A percentile compares a stretch with the other conserved stretches of the same genome.
phyloP scores from a whole-genome alignment of 257 asterid genomes.

The Ophiorrhiza pumila region DNA sequence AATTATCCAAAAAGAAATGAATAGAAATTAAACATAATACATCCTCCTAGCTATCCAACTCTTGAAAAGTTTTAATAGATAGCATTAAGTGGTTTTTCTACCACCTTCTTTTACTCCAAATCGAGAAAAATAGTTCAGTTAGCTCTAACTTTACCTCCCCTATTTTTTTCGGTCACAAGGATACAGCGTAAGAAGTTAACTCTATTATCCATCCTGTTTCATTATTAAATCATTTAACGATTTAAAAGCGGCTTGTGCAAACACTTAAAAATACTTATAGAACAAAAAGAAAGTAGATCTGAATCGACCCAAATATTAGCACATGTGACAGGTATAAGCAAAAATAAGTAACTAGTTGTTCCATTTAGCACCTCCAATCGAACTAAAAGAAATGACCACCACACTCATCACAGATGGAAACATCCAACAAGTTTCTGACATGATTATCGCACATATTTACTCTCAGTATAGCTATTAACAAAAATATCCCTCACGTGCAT shows the following conservation, averaged over 20 bases:
- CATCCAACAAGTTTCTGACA: neutral
- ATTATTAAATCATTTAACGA: neutral
- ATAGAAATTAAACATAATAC: neutral
- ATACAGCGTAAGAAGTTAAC: neutral
- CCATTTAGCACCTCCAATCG: neutral
- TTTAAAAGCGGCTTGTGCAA: neutral
- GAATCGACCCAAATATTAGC: neutral
- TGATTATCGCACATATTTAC: neutral
- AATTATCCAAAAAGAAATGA: neutral
- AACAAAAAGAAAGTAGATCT: neutral
- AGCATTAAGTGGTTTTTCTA: neutral
- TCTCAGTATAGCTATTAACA: neutral
- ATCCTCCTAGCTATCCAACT: neutral
- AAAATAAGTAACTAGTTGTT: neutral
- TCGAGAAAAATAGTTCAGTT: neutral
- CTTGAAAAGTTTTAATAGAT: neutral
- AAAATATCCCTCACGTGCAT: neutral
- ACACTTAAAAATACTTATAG: neutral
- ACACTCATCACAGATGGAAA: neutral
- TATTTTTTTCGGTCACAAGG: neutral
- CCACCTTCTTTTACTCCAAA: neutral
- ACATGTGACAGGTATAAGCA: neutral
- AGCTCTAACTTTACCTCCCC: neutral
- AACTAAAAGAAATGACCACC: neutral
- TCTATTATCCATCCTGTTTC: neutral